Conservation (phyloP, 805 yeast genomes). For the Nakazawaea siamensis region DNA sequence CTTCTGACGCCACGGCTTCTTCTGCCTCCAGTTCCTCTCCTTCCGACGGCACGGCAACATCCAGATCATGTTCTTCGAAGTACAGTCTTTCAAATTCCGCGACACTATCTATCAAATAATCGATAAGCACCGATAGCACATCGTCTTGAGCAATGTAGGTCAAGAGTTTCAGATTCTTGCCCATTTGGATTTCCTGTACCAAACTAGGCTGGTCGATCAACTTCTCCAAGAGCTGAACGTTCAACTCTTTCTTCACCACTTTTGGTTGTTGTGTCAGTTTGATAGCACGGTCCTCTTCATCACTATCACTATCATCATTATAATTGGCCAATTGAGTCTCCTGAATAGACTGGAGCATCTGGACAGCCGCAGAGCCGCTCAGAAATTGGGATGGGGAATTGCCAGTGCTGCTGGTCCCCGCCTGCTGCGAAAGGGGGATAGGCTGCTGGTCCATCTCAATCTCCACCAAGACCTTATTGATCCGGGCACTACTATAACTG, state of each 20-base stretch:
- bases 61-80: constrained; percentile 3
- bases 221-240: constrained; percentile 22
- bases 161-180: constrained; percentile 25
- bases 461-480: constrained; percentile 26
- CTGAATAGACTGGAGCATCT: constrained; percentile 25
- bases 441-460: constrained; percentile 25
- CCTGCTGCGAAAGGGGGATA: constrained; percentile 9
- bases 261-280: too few species aligned
- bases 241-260: constrained; percentile 11
- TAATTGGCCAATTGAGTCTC: constrained; percentile 12
- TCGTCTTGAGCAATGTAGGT: constrained; percentile 22
- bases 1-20: constrained; percentile 11
- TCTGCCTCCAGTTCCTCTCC: constrained; percentile 8
- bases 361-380: constrained; percentile 18
- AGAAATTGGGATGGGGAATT: background rate
- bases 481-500: constrained; percentile 27
- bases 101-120: constrained; percentile 20
- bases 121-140: constrained; percentile 21
- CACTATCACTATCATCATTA: constrained; percentile 8
- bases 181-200: constrained; percentile 24
- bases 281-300: constrained; percentile 6
- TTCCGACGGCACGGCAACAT: constrained; percentile 10
- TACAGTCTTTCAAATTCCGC: constrained; percentile 4
- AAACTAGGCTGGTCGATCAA: constrained; percentile 27
- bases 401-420: background rate